phyloP scores from a whole-genome alignment of 495 filamentous ascomycete genomes.

The Friedmanniomyces endolithicus region DNA sequence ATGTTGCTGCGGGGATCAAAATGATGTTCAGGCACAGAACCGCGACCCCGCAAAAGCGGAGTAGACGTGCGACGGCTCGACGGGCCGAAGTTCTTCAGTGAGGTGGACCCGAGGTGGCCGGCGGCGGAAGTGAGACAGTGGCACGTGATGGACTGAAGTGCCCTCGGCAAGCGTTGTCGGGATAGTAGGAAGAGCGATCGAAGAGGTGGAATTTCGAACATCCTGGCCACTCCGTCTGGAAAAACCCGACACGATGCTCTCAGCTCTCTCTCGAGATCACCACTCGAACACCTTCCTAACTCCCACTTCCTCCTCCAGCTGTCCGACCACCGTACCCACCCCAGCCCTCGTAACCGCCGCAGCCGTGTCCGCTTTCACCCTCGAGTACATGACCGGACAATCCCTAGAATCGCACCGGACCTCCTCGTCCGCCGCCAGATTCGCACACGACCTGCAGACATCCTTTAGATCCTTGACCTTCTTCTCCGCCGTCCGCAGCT shows the following conservation, averaged over 20 bases:
- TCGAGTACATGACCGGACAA: conserved; percentile 84
- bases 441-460: conserved; percentile 74
- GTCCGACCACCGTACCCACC: conserved; percentile 23
- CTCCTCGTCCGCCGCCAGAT: conserved; percentile 56
- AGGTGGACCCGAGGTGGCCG: no score
- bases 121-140: no score
- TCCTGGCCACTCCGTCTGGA: no score
- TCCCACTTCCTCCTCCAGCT: conserved; percentile 23
- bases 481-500: conserved; percentile 51
- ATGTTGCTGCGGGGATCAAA: no score
- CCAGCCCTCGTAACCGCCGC: conserved; percentile 43
- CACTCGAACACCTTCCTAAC: conserved; percentile 15
- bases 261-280: conserved; percentile 4
- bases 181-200: no score
- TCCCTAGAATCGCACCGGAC: conserved; percentile 80
- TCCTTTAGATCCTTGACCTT: conserved; percentile 52
- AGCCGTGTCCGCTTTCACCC: conserved; percentile 55
- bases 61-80: no score
- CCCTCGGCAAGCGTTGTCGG: no score
- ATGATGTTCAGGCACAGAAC: no score
- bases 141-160: no score
- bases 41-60: no score
- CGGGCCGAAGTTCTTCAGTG: background rate
- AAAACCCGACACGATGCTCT: no score
- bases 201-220: no score